A percentile compares a stretch with the other conserved stretches of the same genome.
phyloP scores from a whole-genome alignment of 148 eudicot species.

The Pharnaceum exiguum region DNA sequence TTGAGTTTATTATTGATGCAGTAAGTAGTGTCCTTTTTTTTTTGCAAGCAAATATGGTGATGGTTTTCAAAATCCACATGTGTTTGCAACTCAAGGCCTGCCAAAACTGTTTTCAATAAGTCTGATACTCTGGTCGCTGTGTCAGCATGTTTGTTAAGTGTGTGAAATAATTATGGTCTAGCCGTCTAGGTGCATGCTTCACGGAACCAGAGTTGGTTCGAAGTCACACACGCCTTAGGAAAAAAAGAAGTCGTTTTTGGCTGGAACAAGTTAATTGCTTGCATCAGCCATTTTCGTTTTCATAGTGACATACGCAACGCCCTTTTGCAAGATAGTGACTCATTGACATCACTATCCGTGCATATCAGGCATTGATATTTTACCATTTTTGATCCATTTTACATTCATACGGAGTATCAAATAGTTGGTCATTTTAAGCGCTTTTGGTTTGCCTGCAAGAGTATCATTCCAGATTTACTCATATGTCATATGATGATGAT shows the following conservation, averaged over 20 bases:
- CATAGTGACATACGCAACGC: not conserved
- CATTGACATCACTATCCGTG: not conserved
- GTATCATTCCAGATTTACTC: not conserved
- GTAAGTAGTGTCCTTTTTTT: not conserved
- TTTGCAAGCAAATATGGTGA: not conserved
- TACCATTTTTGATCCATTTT: not conserved
- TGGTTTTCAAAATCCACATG: not conserved
- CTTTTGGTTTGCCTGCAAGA: too few relatives aligned
- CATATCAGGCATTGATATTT: constrained; percentile 3
- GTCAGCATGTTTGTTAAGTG: too few relatives aligned
- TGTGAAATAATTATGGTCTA: too few relatives aligned
- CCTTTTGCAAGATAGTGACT: constrained; percentile 17
- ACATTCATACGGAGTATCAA: not conserved
- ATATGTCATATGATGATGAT: too few relatives aligned
- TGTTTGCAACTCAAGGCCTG: too few relatives aligned
- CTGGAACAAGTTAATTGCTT: constrained; percentile 6
- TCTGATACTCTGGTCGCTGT: too few relatives aligned
- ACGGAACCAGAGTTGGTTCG: not conserved
- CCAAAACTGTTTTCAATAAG: too few relatives aligned
- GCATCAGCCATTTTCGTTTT: constrained; percentile 9
- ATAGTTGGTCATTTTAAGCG: not conserved
- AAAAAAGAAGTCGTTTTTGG: not conserved
- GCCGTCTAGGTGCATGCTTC: too few relatives aligned
- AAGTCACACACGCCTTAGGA: not conserved
- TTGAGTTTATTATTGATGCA: too few relatives aligned